phyloP scores from a whole-genome alignment of 345 rosid genomes.

The Euclidium syriacum region DNA sequence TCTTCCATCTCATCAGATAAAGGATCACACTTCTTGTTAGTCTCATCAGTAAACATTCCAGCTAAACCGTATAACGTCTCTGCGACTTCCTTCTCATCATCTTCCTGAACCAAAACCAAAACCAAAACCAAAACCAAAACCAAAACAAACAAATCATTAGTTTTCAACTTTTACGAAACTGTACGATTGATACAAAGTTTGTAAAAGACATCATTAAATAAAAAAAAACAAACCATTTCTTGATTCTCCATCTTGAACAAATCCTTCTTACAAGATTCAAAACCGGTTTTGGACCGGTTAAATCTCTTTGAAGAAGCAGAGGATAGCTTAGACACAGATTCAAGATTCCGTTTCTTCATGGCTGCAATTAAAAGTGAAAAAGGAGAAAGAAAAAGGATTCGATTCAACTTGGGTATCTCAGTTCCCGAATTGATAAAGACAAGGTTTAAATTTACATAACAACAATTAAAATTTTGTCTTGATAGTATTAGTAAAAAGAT shows the following conservation, averaged over 20 bases:
- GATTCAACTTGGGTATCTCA: slow-evolving; percentile 29
- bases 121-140: background rate
- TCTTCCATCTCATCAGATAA: slow-evolving; percentile 21
- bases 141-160: background rate
- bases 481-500: background rate
- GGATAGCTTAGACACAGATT: slow-evolving; percentile 46
- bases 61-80: slow-evolving; percentile 83
- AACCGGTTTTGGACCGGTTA: slow-evolving; percentile 34
- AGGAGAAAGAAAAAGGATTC: slow-evolving; percentile 13
- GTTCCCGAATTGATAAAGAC: slow-evolving; percentile 19
- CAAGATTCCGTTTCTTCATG: slow-evolving; percentile 69
- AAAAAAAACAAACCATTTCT: slow-evolving; percentile 44
- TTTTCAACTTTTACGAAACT: background rate
- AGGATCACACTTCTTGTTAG: slow-evolving; percentile 24
- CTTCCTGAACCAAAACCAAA: slow-evolving; percentile 11
- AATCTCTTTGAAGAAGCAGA: slow-evolving; percentile 51
- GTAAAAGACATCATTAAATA: slow-evolving; percentile 1
- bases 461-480: background rate
- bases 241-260: slow-evolving; percentile 38
- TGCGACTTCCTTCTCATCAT: slow-evolving; percentile 97
- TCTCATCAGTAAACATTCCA: slow-evolving; percentile 49
- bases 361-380: slow-evolving; percentile 46
- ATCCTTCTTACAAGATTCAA: slow-evolving; percentile 34
- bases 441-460: slow-evolving; percentile 7
- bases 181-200: background rate